Base-by-base conservation (phyloP, 2,329 filamentous ascomycete species). In the Graphilbum sp. region DNA sequence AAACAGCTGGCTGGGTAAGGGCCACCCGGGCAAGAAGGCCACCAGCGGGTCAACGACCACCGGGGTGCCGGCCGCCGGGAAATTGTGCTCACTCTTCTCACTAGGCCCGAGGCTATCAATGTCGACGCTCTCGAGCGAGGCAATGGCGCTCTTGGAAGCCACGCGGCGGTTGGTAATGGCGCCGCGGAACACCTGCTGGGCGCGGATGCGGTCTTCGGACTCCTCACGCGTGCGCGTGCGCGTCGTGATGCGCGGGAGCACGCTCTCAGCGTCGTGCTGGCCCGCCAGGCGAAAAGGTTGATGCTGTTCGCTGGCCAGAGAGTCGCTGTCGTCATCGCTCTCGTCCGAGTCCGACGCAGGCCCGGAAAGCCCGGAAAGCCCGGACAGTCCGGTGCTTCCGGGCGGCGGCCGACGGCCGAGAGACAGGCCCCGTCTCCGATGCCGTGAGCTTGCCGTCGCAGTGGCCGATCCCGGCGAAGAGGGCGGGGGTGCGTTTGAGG, bases 81-180 rank as follows among this genome's bases (percentile, higher is more conserved):
- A n/a, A n/a, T n/a, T n/a, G n/a, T 43, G 54, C 64, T 52, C 54
- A 72, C 68, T 63, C 47, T 55, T 58, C 43, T 72, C 67, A 31
- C 49, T 54, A 33, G 66, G 59, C 0, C 60, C 49, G 3, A 74
- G 50, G 9, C 59, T 60, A 1, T 58, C 49, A 15, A 69, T 50
- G 5, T 60, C 49, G 4, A 74, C 60, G 35, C 54, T 61, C 43
- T 67, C 51, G 3, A 73, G 52, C 6, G 64, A 61, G 12, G 54
- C 51, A 12, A 72, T 50, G 3, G 66, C 65, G 15, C 49, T 51
- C 43, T 55, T 62, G 1, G 66, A 69, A 3, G 66, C 66, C 7
- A 69, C 59, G 44, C 60, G 54, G 47, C 63, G 66, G 30, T 52
- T 61, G 0, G 55, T 48, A 18, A 60, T 42, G 8, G 60, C 53